Evolutionary conservation across 2,329 filamentous ascomycete species (phyloP).

Genomic region (Pyrenochaeta sp.): DNA sequence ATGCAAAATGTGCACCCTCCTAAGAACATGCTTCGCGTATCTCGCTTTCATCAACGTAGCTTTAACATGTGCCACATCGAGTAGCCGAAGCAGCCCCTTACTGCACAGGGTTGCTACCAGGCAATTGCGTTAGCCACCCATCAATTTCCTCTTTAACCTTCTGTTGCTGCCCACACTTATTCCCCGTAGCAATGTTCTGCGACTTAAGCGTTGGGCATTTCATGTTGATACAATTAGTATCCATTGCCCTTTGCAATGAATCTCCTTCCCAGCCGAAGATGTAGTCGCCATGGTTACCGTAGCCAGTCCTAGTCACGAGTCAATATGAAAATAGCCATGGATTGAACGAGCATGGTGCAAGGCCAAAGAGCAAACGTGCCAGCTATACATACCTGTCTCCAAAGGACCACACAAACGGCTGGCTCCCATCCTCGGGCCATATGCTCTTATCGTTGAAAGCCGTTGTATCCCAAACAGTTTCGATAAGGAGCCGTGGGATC

Average conservation of each 20-base stretch:
- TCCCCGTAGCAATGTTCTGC: background rate
- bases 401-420: background rate
- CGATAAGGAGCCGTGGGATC: slow-evolving; percentile 57
- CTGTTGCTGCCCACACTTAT: background rate
- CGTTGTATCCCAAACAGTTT: slow-evolving; percentile 29
- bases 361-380: too few relatives aligned
- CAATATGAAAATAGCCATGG: background rate
- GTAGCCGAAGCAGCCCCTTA: too few relatives aligned
- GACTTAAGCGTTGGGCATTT: background rate
- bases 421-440: background rate
- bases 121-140: background rate
- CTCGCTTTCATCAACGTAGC: too few relatives aligned
- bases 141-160: background rate
- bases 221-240: background rate
- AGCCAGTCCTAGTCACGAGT: background rate
- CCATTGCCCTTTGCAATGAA: background rate
- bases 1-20: too few relatives aligned
- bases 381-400: background rate
- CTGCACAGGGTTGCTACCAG: too few relatives aligned
- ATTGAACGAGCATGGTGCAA: too few relatives aligned
- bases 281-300: background rate
- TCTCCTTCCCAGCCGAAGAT: background rate
- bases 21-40: too few relatives aligned
- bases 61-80: too few relatives aligned
- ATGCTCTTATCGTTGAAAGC: background rate